A percentile compares a stretch with the other conserved stretches of the same genome.
Evolutionary conservation across 1,284 basidiomycete genomes (phyloP).

Genomic region (Ceratobasidium papillatum): DNA sequence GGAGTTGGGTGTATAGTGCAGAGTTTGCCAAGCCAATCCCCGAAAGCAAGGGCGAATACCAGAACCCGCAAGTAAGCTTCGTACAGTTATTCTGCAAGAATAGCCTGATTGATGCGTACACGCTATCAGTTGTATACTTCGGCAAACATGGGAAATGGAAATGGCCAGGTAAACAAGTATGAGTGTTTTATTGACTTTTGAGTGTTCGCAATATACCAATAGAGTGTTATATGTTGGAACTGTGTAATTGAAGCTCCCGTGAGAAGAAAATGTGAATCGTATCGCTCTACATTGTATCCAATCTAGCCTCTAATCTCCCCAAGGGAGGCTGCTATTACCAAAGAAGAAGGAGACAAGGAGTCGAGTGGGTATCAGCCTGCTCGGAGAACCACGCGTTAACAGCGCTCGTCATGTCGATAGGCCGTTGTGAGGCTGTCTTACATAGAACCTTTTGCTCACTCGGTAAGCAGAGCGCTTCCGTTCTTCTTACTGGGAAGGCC

Average conservation of each 20-base stretch:
- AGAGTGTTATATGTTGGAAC: neutral
- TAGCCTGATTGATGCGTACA: neutral
- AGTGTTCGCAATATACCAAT: too few species aligned
- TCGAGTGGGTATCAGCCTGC: too few species aligned
- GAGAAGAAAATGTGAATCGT: too few species aligned
- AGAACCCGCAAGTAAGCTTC: slow-evolving; percentile 2
- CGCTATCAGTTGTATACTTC: neutral
- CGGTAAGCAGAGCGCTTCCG: too few species aligned
- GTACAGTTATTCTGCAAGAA: neutral
- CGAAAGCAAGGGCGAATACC: neutral
- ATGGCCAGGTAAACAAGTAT: neutral
- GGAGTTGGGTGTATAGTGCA: neutral
- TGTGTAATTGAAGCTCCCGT: neutral
- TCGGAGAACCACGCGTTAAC: neutral
- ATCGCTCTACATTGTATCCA: too few species aligned
- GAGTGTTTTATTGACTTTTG: neutral
- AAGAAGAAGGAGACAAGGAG: too few species aligned
- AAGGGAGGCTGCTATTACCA: too few species aligned
- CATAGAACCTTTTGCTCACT: too few species aligned
- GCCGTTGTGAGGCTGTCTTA: too few species aligned
- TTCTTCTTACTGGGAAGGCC: too few species aligned
- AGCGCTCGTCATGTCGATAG: neutral
- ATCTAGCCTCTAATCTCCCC: too few species aligned
- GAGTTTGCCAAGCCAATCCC: neutral
- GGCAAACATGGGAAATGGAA: neutral